These are phyloP conservation scores for Cocos nucifera DNA, from an alignment of 176 grass and related monocot species.

Conservation along the genomic window DNA sequence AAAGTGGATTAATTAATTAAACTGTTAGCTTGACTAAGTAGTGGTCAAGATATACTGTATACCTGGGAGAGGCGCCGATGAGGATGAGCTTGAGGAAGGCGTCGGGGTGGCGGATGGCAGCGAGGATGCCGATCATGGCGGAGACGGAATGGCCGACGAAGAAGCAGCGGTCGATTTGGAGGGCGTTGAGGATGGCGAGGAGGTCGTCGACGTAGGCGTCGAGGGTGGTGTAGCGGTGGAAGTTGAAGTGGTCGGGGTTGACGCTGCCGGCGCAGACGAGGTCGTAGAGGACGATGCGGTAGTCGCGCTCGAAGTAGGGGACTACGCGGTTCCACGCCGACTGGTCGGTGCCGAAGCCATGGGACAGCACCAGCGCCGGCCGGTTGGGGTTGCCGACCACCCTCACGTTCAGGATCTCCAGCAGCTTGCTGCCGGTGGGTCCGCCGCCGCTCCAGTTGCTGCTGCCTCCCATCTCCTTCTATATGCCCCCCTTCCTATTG, in stretches of 20 bases:
- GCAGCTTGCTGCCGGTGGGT: too few relatives aligned
- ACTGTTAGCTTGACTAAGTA: too few relatives aligned
- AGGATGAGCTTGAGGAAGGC: slow-evolving; percentile 86
- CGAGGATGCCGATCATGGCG: slow-evolving; percentile 95
- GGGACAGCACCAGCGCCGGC: slow-evolving; percentile 64
- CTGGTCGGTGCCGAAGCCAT: slow-evolving; percentile 96
- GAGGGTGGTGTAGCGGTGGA: slow-evolving; percentile 66
- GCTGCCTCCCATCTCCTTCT: too few relatives aligned
- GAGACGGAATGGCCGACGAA: slow-evolving; percentile 95
- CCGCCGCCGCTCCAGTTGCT: too few relatives aligned
- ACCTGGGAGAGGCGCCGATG: slow-evolving; percentile 84
- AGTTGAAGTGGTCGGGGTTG: slow-evolving; percentile 94
- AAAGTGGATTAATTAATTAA: background rate
- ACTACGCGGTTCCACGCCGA: slow-evolving; percentile 91
- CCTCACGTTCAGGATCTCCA: background rate
- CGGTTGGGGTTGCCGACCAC: slow-evolving; percentile 59
- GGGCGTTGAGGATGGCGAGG: slow-evolving; percentile 61
- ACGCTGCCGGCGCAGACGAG: slow-evolving; percentile 93
- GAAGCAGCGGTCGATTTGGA: slow-evolving; percentile 61
- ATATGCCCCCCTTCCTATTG: too few relatives aligned
- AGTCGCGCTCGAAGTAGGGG: slow-evolving; percentile 66
- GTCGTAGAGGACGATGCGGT: slow-evolving; percentile 91
- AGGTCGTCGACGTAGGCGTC: slow-evolving; percentile 95
- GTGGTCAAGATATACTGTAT: too few relatives aligned
- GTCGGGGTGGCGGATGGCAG: slow-evolving; percentile 70